A percentile compares a stretch with the other conserved stretches of the same genome.
These are phyloP conservation scores for Eutrema japonicum DNA, from an alignment of 345 rosid species.

Conservation along the genomic window DNA sequence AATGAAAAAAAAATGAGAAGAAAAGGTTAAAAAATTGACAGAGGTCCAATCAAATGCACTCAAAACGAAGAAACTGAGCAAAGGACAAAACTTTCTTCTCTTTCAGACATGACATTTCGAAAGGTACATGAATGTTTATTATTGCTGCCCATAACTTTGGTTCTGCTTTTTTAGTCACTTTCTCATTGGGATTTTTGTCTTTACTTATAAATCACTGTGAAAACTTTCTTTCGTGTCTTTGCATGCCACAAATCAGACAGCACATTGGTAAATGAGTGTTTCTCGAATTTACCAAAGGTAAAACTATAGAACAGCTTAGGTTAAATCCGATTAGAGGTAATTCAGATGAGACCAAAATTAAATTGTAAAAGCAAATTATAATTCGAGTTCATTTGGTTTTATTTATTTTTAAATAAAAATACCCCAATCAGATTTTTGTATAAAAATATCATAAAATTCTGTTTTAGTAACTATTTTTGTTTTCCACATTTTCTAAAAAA, in stretches of 20 bases:
- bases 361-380: not conserved
- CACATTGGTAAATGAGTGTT: slow-evolving; percentile 39
- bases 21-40: slow-evolving; percentile 6
- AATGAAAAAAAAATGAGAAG: not conserved
- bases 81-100: slow-evolving; percentile 44
- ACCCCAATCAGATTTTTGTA: not conserved
- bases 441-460: too few species aligned
- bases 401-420: too few species aligned
- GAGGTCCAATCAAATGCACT: slow-evolving; percentile 30
- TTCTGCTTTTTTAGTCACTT: slow-evolving; percentile 34
- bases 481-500: too few species aligned
- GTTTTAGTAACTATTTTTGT: too few species aligned
- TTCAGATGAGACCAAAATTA: not conserved
- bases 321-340: not conserved
- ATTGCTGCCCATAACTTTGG: slow-evolving; percentile 42
- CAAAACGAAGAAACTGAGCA: slow-evolving; percentile 33
- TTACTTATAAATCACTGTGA: slow-evolving; percentile 14
- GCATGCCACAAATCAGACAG: slow-evolving; percentile 38
- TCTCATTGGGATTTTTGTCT: slow-evolving; percentile 22
- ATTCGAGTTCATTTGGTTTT: not conserved
- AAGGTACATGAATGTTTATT: slow-evolving; percentile 24
- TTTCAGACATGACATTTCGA: slow-evolving; percentile 38
- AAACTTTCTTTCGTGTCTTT: slow-evolving; percentile 13
- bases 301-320: slow-evolving; percentile 1
- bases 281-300: slow-evolving; percentile 29